phyloP scores from a whole-genome alignment of 2,329 filamentous ascomycete genomes.

The Talaromyces sp. region DNA sequence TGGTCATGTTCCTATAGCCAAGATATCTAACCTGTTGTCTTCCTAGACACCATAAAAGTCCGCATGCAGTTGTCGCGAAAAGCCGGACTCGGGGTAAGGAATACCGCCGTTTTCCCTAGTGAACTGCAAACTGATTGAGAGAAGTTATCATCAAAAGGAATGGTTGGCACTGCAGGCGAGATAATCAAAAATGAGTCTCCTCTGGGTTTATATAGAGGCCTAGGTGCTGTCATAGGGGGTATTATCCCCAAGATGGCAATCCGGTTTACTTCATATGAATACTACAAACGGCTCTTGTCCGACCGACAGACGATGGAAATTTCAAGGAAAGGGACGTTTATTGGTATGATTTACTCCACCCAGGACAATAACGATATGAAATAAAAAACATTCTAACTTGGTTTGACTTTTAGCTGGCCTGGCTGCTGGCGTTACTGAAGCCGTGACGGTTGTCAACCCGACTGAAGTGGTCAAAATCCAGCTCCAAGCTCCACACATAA shows the following conservation, averaged over 20 bases:
- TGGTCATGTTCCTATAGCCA: background rate
- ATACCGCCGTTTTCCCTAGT: background rate
- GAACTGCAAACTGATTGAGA: background rate
- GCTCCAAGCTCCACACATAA: slow-evolving; percentile 95
- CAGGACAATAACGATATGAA: background rate
- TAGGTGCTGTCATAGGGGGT: slow-evolving; percentile 92
- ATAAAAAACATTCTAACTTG: background rate
- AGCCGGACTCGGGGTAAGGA: slow-evolving; percentile 69
- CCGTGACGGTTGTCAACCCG: slow-evolving; percentile 89
- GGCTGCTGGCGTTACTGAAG: slow-evolving; percentile 92
- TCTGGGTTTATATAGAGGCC: slow-evolving; percentile 90
- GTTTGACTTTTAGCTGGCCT: slow-evolving; percentile 63
- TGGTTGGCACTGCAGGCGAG: slow-evolving; percentile 76
- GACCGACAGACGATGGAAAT: slow-evolving; percentile 63
- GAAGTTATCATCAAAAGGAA: slow-evolving; percentile 59
- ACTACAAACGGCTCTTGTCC: slow-evolving; percentile 81
- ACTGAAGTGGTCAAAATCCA: slow-evolving; percentile 99
- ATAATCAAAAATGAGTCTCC: slow-evolving; percentile 89
- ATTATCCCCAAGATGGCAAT: slow-evolving; percentile 99
- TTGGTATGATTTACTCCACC: slow-evolving; percentile 47
- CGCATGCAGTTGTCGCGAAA: slow-evolving; percentile 96
- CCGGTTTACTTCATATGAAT: slow-evolving; percentile 94
- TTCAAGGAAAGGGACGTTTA: slow-evolving; percentile 66
- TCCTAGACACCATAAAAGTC: slow-evolving; percentile 88
- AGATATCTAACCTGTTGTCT: slow-evolving; percentile 3